phyloP scores from a whole-genome alignment of 2,329 filamentous ascomycete genomes.

The Beauveria medogensis region DNA sequence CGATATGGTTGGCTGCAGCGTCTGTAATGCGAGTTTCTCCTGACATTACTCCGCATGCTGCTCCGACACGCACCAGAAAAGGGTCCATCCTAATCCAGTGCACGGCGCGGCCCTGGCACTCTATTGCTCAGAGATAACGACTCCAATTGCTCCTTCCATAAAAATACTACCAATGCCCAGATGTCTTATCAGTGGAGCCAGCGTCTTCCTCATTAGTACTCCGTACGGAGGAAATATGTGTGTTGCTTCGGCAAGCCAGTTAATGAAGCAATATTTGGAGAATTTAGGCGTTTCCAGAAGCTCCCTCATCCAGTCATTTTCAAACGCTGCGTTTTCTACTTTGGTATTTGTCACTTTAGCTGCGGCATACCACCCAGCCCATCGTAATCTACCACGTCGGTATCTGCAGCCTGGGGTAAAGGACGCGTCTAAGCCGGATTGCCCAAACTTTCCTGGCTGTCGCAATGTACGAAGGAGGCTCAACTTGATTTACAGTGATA shows the following conservation, averaged over 20 bases:
- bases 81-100: not conserved
- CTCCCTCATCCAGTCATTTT: not conserved
- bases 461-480: too few species aligned
- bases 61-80: not conserved
- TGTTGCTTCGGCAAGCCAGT: not conserved
- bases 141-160: not conserved
- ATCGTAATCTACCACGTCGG: too few species aligned
- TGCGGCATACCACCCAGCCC: not conserved
- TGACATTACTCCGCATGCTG: not conserved
- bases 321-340: not conserved
- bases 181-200: constrained; percentile 10
- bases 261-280: not conserved
- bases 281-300: not conserved
- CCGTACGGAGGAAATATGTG: not conserved
- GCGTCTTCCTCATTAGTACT: not conserved
- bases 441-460: not conserved
- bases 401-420: not conserved
- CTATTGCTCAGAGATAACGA: constrained; percentile 11
- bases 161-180: too few species aligned
- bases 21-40: not conserved
- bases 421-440: not conserved
- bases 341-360: not conserved
- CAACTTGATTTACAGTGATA: too few species aligned
- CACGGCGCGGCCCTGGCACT: not conserved
- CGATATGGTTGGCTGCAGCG: not conserved